Evolutionary conservation across 257 asterid genomes (phyloP), one percentile per base, ranked within the genome.

Genomic region (Jacaranda mimosifolia): DNA sequence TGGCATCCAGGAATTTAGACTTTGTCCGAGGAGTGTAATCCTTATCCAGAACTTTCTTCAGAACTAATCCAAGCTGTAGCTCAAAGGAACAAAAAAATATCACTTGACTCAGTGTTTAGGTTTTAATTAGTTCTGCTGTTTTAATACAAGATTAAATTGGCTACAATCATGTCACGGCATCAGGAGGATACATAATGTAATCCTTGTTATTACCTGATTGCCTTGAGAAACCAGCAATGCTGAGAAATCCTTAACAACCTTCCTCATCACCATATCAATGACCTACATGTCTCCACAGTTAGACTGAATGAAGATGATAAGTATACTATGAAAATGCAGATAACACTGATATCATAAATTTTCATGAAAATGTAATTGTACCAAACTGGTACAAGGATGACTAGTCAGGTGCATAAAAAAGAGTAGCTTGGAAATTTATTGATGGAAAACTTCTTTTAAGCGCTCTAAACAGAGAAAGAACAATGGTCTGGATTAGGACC

Each of bases 161-260:
- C 58, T 74, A 77, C 76, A 66, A 43, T 13, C 60, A 43, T 40
- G 72, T 26, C 62, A 75, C 11, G 42, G 45, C 64, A 18, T 60
- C 60, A 73, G 10, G 57, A 51, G 26, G 0, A 55, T 17, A 18
- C 6, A 49, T 64, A 72, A 9, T 52, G 56, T 40, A 74, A 59
- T 36, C 32, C 3, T 17, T 51, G 70, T 3, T 3, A 70, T 65
- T 84, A 92, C 98, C 98, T 90, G 97, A 83, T 86, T 85, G 79
- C 98, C 86, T 80, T 89, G 92, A 73, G 97, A 86, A 48, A 79
- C 84, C 85, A 90, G 76, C 80, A 88, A 75, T 43, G 89, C 83
- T 3, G 98, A 83, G 82, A 94, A 94, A 85, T 92, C 95, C 85
- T 90, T 90, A 46, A 89, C 89, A 64, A 90, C 86, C 85, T 90